Base-by-base conservation (phyloP, 1,284 basidiomycete species). In the Ceratobasidium sp. region DNA sequence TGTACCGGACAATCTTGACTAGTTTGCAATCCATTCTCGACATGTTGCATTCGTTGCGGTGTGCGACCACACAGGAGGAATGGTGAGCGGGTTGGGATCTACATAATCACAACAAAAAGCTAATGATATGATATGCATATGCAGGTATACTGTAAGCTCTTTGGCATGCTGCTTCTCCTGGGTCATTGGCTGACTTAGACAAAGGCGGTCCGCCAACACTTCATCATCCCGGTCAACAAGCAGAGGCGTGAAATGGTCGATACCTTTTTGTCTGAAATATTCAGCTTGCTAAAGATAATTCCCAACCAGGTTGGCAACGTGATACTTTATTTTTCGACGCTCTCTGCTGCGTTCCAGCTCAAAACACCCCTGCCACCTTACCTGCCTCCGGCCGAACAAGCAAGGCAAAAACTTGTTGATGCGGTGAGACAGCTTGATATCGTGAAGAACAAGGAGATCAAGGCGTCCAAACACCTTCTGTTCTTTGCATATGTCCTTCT, bases 361-460 rank as follows among this genome's bases (percentile, higher is more conserved):
- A 97, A 98, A 79, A 90, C 92, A 2, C 97, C 97, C 0, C 85
- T 99, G 34, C 95, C 97, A 0, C 95, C 97, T 0, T 98, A 96
- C 81, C 88, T 99, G 0, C 97, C 97, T 1, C 96, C 96, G 0
- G 96, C 93, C 0, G 94, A 95, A 79, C 86, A 90, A 76, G 89
- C 94, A 0, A 88, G 96, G 71, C 86, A 90, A 75, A 87, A 89
- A 16, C 84, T 98, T 79, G 94, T 95, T 78, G 88, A 90, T 29
- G 92, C 92, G 0, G 94, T 98, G 76, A 85, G 93, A n/a, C 86
- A 86, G 56, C 85, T 98, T 19, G 92, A 96, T 46, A 89, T 96
- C 5, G 94, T 98, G 16, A 91, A 90, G 78, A 91, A 86, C 80
- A 90, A 86, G 6, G 88, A 92, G 54, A 87, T 89, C 34, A 89